phyloP scores from a whole-genome alignment of 495 filamentous ascomycete species.

The Aspergillus carlsbadensis region DNA sequence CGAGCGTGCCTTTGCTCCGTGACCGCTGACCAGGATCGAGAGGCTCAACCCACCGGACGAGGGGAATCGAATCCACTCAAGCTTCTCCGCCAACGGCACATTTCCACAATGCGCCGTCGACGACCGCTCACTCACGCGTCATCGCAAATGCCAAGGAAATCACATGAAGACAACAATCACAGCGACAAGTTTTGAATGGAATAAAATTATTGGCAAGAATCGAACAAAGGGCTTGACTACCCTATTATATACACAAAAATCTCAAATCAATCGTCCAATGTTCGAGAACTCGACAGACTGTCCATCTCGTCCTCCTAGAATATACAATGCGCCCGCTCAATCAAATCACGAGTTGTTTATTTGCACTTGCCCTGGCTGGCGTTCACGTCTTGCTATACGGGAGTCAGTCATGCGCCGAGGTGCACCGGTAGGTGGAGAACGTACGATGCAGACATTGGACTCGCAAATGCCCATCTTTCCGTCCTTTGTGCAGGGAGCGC shows the following conservation, averaged over 20 bases:
- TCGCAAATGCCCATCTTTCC: constrained; percentile 8
- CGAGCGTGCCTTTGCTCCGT: constrained; percentile 10
- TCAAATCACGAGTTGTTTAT: background rate
- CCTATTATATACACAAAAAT: background rate
- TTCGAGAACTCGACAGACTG: too few relatives aligned
- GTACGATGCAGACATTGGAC: constrained; percentile 8
- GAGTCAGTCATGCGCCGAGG: background rate
- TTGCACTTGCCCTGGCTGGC: constrained; percentile 1
- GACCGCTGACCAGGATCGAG: background rate
- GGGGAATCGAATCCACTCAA: constrained; percentile 14
- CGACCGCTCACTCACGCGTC: background rate
- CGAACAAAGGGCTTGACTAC: background rate
- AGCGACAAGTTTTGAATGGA: background rate
- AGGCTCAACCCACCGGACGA: constrained; percentile 7
- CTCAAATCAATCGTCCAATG: background rate
- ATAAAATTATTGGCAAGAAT: background rate
- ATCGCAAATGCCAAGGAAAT: constrained; percentile 7
- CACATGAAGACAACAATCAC: constrained; percentile 3
- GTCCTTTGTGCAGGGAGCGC: constrained; percentile 7
- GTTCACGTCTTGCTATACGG: background rate
- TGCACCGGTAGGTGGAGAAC: background rate
- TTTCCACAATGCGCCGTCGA: background rate
- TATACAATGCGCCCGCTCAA: background rate
- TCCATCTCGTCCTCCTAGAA: too few relatives aligned
- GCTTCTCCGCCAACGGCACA: background rate